These are phyloP conservation scores for Scheffersomyces cryptocercus DNA, from an alignment of 1,139 yeast species.

Conservation along the genomic window DNA sequence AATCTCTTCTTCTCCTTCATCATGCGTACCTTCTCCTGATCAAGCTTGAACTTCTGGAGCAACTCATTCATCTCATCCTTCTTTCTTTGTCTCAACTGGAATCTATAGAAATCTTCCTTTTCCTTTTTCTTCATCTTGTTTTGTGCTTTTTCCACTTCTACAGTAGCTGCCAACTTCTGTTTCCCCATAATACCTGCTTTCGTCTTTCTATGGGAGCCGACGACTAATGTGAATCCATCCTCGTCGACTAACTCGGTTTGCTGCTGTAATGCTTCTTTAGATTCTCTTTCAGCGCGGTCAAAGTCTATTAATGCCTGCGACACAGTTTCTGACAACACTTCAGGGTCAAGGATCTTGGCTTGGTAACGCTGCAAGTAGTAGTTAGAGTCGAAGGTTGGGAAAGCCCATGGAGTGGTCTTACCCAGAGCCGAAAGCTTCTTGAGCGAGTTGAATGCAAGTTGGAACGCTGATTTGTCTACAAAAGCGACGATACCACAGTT, in stretches of 20 bases:
- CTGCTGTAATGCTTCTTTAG: slow-evolving; percentile 56
- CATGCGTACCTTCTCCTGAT: slow-evolving; percentile 78
- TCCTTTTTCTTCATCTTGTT: slow-evolving; percentile 72
- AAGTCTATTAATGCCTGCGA: slow-evolving; percentile 65
- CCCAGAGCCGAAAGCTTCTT: slow-evolving; percentile 42
- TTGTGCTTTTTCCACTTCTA: slow-evolving; percentile 44
- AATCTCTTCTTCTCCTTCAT: slow-evolving; percentile 83
- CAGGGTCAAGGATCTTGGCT: slow-evolving; percentile 44
- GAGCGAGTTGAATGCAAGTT: slow-evolving; percentile 63
- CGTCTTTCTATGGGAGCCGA: slow-evolving; percentile 81
- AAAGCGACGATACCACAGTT: slow-evolving; percentile 74
- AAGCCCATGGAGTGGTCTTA: slow-evolving; percentile 34
- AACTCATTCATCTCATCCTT: slow-evolving; percentile 90
- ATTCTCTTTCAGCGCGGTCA: slow-evolving; percentile 68
- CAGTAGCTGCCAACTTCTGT: slow-evolving; percentile 47
- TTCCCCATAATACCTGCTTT: slow-evolving; percentile 65
- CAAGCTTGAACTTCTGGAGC: slow-evolving; percentile 79
- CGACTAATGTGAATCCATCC: slow-evolving; percentile 91
- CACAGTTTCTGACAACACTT: slow-evolving; percentile 50
- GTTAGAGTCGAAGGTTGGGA: slow-evolving; percentile 13
- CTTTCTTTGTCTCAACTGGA: slow-evolving; percentile 92
- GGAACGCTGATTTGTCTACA: slow-evolving; percentile 73
- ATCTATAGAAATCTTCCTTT: slow-evolving; percentile 89
- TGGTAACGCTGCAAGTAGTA: slow-evolving; percentile 31
- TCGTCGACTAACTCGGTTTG: slow-evolving; percentile 74